phyloP scores from a whole-genome alignment of 169 alveolate species.

The Ophryocystis elektroscirrha region DNA sequence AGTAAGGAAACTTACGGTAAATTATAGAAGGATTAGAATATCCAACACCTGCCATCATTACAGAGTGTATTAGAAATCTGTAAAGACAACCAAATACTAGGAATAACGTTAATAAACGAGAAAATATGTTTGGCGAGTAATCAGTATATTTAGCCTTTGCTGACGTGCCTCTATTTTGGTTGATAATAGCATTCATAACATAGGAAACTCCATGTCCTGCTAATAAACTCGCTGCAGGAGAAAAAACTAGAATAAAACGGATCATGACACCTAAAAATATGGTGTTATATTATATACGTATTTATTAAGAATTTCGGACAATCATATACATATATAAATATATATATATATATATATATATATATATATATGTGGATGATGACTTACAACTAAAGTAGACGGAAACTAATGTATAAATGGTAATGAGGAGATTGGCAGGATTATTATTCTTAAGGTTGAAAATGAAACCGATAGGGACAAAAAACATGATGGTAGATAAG shows the following conservation, averaged over 20 bases:
- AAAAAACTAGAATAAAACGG: constrained; percentile 67
- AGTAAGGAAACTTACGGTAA: too few relatives aligned
- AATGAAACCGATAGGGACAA: not conserved
- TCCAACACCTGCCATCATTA: too few relatives aligned
- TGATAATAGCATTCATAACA: constrained; percentile 27
- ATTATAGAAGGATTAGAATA: too few relatives aligned
- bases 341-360: not conserved
- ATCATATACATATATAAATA: too few relatives aligned
- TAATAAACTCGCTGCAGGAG: constrained; percentile 57
- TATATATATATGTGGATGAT: not conserved
- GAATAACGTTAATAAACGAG: too few relatives aligned
- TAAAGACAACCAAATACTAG: too few relatives aligned
- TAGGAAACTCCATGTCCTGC: constrained; percentile 74
- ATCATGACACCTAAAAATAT: constrained; percentile 65
- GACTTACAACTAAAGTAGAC: not conserved
- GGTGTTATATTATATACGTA: constrained; percentile 23
- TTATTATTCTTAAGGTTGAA: not conserved
- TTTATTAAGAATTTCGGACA: not conserved
- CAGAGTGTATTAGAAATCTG: too few relatives aligned
- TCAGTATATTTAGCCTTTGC: not conserved
- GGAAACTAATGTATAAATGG: not conserved
- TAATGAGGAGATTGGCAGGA: constrained; percentile 11
- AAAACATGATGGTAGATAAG: not conserved
- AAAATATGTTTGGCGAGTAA: too few relatives aligned
- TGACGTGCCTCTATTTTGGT: not conserved